Evolutionary conservation across 495 filamentous ascomycete genomes (phyloP), one percentile per base, ranked within the genome.

Genomic region (Cercophora sp.): DNA sequence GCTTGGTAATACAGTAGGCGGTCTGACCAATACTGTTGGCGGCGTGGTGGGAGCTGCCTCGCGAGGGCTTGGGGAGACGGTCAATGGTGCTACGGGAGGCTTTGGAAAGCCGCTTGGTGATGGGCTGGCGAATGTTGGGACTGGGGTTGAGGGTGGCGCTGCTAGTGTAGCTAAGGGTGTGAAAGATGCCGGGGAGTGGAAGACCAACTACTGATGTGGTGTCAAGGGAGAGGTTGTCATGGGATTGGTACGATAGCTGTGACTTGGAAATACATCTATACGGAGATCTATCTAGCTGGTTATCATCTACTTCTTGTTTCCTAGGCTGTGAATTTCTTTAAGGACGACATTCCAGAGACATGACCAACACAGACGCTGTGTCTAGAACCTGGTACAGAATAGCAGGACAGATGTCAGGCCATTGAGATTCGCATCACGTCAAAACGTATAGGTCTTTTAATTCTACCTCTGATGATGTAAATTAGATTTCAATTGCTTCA

Each of bases 181-280:
- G 31, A 84, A 88, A 71, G 74, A 85, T 62, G 83, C 85, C 23
- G 85, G 85, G 3, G 70, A 87, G 67, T 83, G 84, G 75, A 83
- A 78, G 72, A 79, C 74, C 55, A 53, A 56, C 29, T 54, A 64
- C n/a, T n/a, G n/a, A n/a, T n/a, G n/a, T n/a, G n/a, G n/a, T n/a
- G n/a, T n/a, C n/a, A n/a, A n/a, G n/a, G n/a, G n/a, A n/a, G n/a
- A n/a, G n/a, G n/a, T n/a, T n/a, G n/a, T n/a, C n/a, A n/a, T n/a
- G n/a, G n/a, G n/a, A n/a, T n/a, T n/a, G n/a, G n/a, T n/a, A n/a
- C n/a, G n/a, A n/a, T n/a, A n/a, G n/a, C n/a, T n/a, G n/a, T n/a
- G n/a, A n/a, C n/a, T n/a, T n/a, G n/a, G n/a, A n/a, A n/a, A n/a
- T n/a, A n/a, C n/a, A n/a, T n/a, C n/a, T n/a, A n/a, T n/a, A n/a